These are phyloP conservation scores for Cicer bijugum DNA, from an alignment of 306 rosid genomes.

Conservation along the genomic window DNA sequence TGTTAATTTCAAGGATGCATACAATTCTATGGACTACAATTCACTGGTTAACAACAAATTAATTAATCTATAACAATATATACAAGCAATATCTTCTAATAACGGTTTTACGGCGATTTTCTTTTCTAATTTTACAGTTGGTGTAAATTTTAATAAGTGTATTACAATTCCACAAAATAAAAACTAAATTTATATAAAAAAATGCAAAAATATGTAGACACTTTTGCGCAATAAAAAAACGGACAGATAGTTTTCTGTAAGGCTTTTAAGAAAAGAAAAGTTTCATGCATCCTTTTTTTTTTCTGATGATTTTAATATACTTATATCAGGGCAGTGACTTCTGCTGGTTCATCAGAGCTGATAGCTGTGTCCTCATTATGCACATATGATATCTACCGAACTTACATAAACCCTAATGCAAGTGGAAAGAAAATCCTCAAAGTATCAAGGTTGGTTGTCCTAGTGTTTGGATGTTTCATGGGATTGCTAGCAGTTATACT, in stretches of 20 bases:
- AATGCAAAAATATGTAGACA: no score
- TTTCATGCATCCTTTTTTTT: slow-evolving; percentile 16
- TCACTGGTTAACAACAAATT: neutral
- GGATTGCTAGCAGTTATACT: slow-evolving; percentile 79
- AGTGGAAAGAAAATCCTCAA: slow-evolving; percentile 75
- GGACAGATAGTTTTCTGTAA: neutral
- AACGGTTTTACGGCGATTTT: no score
- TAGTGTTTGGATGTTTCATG: slow-evolving; percentile 82
- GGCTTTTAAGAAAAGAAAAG: neutral
- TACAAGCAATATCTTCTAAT: no score
- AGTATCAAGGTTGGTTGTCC: slow-evolving; percentile 74
- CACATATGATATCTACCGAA: slow-evolving; percentile 88
- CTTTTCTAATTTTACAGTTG: no score
- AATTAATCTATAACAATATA: no score
- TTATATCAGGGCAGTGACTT: slow-evolving; percentile 85
- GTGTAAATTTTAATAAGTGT: no score
- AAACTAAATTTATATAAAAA: no score
- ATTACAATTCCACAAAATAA: no score
- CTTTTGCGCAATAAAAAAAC: no score
- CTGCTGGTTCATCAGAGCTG: slow-evolving; percentile 94
- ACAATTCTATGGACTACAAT: neutral
- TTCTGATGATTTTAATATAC: slow-evolving; percentile 38
- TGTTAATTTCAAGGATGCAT: neutral
- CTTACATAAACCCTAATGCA: slow-evolving; percentile 82
- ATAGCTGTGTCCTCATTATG: slow-evolving; percentile 81